phyloP scores from a whole-genome alignment of 305 asterid species.

The Ajuga reptans region DNA sequence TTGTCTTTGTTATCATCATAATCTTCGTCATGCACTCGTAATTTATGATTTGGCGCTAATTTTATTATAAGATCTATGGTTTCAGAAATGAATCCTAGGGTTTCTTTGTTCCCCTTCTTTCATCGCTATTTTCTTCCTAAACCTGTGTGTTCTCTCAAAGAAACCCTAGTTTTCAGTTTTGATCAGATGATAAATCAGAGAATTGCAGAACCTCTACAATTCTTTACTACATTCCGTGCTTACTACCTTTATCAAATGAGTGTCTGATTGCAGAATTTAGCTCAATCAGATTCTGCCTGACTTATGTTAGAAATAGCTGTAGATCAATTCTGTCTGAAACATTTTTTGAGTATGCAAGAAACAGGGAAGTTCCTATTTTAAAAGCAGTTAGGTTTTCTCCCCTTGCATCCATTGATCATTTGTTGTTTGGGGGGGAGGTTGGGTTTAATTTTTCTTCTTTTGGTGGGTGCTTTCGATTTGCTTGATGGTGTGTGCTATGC shows the following conservation, averaged over 20 bases:
- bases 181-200: conserved; percentile 17
- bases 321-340: background rate
- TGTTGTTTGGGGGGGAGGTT: background rate
- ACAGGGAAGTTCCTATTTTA: conserved; percentile 1
- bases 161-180: conserved; percentile 25
- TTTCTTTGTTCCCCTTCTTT: conserved; percentile 7
- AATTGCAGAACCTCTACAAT: background rate
- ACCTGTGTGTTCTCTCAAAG: conserved; percentile 1
- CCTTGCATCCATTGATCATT: background rate
- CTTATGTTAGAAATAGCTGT: background rate
- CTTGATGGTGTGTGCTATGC: conserved; percentile 1
- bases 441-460: background rate
- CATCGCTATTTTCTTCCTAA: background rate
- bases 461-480: background rate
- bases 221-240: conserved; percentile 3
- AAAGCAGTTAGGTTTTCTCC: background rate
- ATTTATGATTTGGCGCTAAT: conserved; percentile 21
- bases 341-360: background rate
- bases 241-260: background rate
- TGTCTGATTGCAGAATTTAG: conserved; percentile 14
- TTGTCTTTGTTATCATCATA: conserved; percentile 14
- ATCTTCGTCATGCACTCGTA: conserved; percentile 10
- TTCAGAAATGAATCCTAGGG: conserved; percentile 22
- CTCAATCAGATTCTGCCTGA: conserved; percentile 14
- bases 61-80: conserved; percentile 28